phyloP scores from a whole-genome alignment of 2,329 filamentous ascomycete species.

The Piedraia hortae region DNA sequence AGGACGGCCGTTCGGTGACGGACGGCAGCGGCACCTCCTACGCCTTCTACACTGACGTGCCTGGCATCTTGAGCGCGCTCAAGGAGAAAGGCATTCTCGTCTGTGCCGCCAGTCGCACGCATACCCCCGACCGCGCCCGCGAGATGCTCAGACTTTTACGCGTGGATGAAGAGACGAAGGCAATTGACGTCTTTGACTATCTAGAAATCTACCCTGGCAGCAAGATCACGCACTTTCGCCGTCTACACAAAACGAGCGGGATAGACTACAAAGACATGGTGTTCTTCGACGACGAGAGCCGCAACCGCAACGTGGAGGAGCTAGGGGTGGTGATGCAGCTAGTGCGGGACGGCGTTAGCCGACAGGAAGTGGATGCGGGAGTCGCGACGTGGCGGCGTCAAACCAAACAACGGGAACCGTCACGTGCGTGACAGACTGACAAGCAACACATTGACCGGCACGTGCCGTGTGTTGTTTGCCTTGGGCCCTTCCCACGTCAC shows the following conservation, averaged over 20 bases:
- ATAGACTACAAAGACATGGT: conserved; percentile 61
- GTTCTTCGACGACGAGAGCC: conserved; percentile 79
- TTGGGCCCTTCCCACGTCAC: no score
- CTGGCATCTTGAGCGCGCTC: conserved; percentile 28
- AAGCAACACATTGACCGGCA: no score
- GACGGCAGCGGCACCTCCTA: conserved; percentile 22
- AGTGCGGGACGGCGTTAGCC: conserved; percentile 51
- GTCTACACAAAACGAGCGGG: conserved; percentile 41
- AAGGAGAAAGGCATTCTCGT: conserved; percentile 27
- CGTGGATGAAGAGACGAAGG: conserved; percentile 12
- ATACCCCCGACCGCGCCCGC: conserved; percentile 49
- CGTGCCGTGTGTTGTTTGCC: no score
- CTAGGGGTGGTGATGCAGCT: conserved; percentile 67
- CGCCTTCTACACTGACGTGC: conserved; percentile 21
- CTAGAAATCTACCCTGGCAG: conserved; percentile 40
- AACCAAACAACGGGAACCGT: no score
- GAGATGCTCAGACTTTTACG: conserved; percentile 56
- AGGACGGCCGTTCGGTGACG: conserved; percentile 19
- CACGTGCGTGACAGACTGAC: no score
- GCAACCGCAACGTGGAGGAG: conserved; percentile 58
- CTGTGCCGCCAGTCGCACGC: conserved; percentile 55
- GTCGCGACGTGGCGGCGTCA: conserved; percentile 62
- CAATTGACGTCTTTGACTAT: conserved; percentile 22
- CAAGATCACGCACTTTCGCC: conserved; percentile 67
- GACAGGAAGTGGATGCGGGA: conserved; percentile 50